Evolutionary conservation across 2,329 filamentous ascomycete genomes (phyloP).

Genomic region (Botrytis elliptica): DNA sequence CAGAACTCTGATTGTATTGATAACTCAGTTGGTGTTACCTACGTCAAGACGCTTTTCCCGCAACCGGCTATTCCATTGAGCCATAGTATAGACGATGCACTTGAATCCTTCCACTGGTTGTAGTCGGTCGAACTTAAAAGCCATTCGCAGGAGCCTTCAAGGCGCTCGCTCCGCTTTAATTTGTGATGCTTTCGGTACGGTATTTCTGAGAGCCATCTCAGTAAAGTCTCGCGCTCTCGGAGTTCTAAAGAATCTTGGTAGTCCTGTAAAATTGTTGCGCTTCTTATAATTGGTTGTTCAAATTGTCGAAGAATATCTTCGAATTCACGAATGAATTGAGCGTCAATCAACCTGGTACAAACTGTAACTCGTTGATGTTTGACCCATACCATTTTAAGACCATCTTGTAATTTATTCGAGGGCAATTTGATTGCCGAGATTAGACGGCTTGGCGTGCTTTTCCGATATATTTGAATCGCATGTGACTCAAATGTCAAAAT

Average conservation of each 20-base stretch:
- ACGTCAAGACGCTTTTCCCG: neutral
- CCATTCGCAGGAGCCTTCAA: neutral
- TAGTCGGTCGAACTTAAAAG: neutral
- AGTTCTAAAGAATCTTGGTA: neutral
- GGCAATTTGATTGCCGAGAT: neutral
- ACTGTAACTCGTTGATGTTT: neutral
- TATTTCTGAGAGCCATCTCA: neutral
- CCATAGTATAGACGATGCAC: neutral
- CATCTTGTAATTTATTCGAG: neutral
- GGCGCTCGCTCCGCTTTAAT: neutral
- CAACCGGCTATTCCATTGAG: neutral
- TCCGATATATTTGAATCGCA: neutral
- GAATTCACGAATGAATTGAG: neutral
- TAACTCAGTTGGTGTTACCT: neutral
- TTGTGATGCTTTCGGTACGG: neutral
- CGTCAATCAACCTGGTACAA: neutral
- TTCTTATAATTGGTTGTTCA: neutral
- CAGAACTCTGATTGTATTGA: neutral
- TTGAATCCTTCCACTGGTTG: neutral
- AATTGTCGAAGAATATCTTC: neutral
- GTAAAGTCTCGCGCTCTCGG: neutral
- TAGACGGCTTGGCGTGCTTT: neutral
- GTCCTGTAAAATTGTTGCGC: neutral
- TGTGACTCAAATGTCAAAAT: neutral
- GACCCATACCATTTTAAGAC: neutral